A percentile compares a stretch with the other conserved stretches of the same genome.
These are phyloP conservation scores for Stentor roeselii DNA, from an alignment of 73 alveolate species.

Conservation along the genomic window DNA sequence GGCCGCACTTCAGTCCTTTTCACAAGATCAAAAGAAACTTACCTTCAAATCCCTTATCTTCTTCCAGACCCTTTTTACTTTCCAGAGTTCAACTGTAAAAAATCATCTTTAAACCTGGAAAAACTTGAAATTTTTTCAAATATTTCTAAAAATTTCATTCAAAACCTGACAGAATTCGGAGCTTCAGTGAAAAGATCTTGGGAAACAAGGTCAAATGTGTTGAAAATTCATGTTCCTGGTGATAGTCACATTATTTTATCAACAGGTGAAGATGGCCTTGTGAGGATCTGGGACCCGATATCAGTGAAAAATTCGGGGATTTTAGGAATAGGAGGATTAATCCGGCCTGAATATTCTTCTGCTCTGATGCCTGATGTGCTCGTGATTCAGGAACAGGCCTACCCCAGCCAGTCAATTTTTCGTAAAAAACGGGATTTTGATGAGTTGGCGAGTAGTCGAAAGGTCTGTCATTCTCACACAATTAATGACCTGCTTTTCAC, in stretches of 20 bases:
- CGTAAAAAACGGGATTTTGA: slow-evolving; percentile 12
- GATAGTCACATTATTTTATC: background rate
- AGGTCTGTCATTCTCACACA: background rate
- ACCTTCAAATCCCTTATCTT: background rate
- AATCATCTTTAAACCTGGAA: background rate
- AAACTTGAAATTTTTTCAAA: background rate
- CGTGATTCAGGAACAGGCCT: slow-evolving; percentile 8
- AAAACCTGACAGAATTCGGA: background rate
- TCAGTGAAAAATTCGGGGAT: background rate
- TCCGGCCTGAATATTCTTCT: background rate
- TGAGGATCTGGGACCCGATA: slow-evolving; percentile 2
- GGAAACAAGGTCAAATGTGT: background rate
- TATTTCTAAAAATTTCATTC: background rate
- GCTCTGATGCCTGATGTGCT: background rate
- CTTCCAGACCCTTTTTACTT: background rate
- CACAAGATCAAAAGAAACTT: background rate
- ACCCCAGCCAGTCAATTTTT: background rate
- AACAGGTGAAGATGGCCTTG: background rate
- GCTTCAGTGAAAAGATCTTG: background rate
- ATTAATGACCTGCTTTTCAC: background rate
- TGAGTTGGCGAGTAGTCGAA: background rate
- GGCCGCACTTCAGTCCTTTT: background rate
- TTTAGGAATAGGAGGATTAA: background rate
- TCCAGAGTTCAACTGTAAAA: background rate
- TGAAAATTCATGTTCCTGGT: background rate